Percentiles rank a stretch among this genome's conserved stretches.
These are phyloP conservation scores for Bipolaris bicolor DNA, from an alignment of 2,329 filamentous ascomycete species.

Conservation along the genomic window DNA sequence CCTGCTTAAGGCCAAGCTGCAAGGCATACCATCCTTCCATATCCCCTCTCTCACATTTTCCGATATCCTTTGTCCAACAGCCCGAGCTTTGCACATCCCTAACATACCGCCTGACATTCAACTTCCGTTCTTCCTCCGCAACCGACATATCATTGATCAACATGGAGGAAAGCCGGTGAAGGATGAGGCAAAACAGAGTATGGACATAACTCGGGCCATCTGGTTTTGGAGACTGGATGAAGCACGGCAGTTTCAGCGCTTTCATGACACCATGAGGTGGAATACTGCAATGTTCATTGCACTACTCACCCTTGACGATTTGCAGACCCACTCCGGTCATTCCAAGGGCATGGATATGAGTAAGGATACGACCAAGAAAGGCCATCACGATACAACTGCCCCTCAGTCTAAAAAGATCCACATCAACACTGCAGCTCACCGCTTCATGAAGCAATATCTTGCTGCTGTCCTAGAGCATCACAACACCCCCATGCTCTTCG, in stretches of 20 bases:
- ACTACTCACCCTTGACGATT: conserved; percentile 14
- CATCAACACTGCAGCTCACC: conserved; percentile 5
- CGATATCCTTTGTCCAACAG: conserved; percentile 18
- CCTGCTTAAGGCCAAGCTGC: conserved; percentile 21
- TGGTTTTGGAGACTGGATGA: conserved; percentile 32
- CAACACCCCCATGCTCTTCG: conserved; percentile 20
- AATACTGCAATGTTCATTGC: conserved; percentile 30
- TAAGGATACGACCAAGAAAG: background rate
- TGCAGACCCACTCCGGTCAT: background rate
- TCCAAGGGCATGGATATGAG: background rate
- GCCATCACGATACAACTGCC: background rate
- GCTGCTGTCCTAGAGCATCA: conserved; percentile 31
- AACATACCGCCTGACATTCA: conserved; percentile 30
- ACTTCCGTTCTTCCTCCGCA: conserved; percentile 28
- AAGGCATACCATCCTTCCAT: conserved; percentile 15
- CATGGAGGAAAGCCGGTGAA: conserved; percentile 18
- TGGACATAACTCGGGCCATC: conserved; percentile 25
- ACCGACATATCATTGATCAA: conserved; percentile 18
- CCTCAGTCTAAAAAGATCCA: background rate
- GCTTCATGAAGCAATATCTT: conserved; percentile 29
- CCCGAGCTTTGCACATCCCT: conserved; percentile 7
- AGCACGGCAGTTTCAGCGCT: conserved; percentile 31
- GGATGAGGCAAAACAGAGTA: conserved; percentile 11
- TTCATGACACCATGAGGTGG: conserved; percentile 30
- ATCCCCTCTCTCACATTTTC: conserved; percentile 14